A percentile compares a stretch with the other conserved stretches of the same genome.
phyloP scores from a whole-genome alignment of 768 basidiomycete species.

The Clitopilus passeckerianus region DNA sequence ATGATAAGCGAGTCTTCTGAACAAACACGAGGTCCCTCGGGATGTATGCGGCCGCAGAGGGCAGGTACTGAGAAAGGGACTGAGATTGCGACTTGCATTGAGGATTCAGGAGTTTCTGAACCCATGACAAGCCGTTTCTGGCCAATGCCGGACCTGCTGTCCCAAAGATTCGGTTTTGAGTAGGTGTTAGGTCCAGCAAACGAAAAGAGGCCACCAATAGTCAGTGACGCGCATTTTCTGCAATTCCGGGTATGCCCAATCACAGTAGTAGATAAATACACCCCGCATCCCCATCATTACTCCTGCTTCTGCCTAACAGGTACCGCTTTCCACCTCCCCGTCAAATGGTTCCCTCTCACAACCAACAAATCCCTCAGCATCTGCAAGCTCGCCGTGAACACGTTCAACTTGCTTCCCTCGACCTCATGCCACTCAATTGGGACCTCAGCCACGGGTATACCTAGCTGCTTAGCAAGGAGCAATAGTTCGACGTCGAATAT shows the following conservation, averaged over 20 bases:
- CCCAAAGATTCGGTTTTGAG: no score
- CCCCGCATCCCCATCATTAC: neutral
- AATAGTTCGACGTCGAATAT: constrained; percentile 96
- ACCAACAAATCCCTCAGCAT: constrained; percentile 89
- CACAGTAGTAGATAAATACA: neutral
- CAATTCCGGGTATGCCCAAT: neutral
- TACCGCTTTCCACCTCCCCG: constrained; percentile 67
- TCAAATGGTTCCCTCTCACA: constrained; percentile 73
- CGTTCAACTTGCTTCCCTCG: constrained; percentile 84
- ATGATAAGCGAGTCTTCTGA: no score
- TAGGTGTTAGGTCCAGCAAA: no score
- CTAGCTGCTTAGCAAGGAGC: constrained; percentile 72
- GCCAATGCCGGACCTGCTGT: neutral
- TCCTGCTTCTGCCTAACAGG: constrained; percentile 6
- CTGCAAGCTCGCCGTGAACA: constrained; percentile 78
- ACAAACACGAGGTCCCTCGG: neutral
- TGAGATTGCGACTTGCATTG: neutral
- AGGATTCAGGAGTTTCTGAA: neutral
- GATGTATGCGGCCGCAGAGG: neutral
- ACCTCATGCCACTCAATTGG: constrained; percentile 94
- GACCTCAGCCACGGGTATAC: constrained; percentile 81
- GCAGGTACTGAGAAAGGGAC: neutral
- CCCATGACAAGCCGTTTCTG: neutral
- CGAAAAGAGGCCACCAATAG: no score
- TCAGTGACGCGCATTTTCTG: no score